phyloP scores from a whole-genome alignment of 352 stramenopile genomes.

The Pythium monospermum region DNA sequence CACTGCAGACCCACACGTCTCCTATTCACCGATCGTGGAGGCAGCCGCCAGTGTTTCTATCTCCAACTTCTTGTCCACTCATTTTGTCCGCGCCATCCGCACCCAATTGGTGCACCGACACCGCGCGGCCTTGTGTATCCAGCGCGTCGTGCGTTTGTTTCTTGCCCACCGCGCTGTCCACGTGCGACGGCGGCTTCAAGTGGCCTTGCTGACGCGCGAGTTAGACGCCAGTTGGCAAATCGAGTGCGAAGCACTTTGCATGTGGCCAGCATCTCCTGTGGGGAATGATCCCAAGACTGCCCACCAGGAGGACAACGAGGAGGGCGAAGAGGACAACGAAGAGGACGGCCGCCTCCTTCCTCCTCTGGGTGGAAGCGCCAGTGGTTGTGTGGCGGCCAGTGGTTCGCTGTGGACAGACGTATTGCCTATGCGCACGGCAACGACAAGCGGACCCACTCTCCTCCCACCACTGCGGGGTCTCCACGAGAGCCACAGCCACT shows the following conservation, averaged over 20 bases:
- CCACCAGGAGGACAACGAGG: background rate
- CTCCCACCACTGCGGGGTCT: background rate
- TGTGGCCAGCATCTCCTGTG: too few species aligned
- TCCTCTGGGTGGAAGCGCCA: background rate
- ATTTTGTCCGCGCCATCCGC: background rate
- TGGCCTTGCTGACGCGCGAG: background rate
- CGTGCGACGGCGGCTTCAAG: background rate
- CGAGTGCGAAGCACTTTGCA: background rate
- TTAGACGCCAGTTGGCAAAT: background rate
- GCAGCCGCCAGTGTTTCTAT: too few species aligned
- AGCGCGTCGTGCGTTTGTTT: background rate
- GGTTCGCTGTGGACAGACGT: background rate
- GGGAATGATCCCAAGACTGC: too few species aligned
- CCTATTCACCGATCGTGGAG: too few species aligned
- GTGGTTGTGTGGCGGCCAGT: background rate
- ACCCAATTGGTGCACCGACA: background rate
- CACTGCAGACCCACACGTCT: too few species aligned
- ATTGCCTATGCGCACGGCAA: background rate
- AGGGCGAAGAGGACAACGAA: background rate
- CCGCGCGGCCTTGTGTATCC: background rate
- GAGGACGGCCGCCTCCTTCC: background rate
- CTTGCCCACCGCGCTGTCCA: background rate
- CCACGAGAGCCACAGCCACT: background rate
- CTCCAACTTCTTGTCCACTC: background rate
- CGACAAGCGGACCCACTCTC: too few species aligned